A percentile compares a stretch with the other conserved stretches of the same genome.
phyloP scores from a whole-genome alignment of 768 basidiomycete genomes.

The Mycena amicta region DNA sequence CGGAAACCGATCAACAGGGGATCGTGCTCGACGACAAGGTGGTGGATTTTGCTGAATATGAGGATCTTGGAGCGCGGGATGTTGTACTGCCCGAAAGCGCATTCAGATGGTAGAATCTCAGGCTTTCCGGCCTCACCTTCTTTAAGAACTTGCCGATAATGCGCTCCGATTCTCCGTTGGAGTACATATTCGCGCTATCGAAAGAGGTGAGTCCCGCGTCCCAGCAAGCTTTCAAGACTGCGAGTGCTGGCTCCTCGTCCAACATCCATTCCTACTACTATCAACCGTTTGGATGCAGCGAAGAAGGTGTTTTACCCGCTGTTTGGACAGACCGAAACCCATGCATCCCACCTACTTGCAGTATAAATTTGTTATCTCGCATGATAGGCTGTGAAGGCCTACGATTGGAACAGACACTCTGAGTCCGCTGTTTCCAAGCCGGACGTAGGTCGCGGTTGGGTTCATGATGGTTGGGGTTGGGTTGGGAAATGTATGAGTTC shows the following conservation, averaged over 20 bases:
- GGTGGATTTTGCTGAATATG: conserved; percentile 26
- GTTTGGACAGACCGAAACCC: conserved; percentile 26
- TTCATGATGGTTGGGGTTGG: not conserved
- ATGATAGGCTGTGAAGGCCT: not conserved
- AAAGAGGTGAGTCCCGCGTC: conserved; percentile 39
- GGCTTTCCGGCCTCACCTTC: conserved; percentile 24
- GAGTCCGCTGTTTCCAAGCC: conserved; percentile 27
- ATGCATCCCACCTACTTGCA: conserved; percentile 25
- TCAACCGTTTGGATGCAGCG: too few species aligned
- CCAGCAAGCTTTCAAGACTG: conserved; percentile 52
- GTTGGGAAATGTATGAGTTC: not conserved
- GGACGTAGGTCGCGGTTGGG: not conserved
- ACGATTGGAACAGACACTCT: conserved; percentile 34
- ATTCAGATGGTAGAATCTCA: too few species aligned
- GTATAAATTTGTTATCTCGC: not conserved
- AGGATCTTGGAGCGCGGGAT: conserved; percentile 25
- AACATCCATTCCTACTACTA: conserved; percentile 48
- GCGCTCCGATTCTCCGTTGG: conserved; percentile 41
- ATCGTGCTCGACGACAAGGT: conserved; percentile 16
- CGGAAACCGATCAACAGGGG: not conserved
- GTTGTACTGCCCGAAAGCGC: conserved; percentile 28
- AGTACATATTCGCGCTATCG: conserved; percentile 42
- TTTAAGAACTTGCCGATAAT: conserved; percentile 47
- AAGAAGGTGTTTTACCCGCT: conserved; percentile 13
- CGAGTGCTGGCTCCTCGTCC: conserved; percentile 44